Percentiles rank a stretch among this genome's conserved stretches.
Conservation (phyloP, 345 rosid species). For the Euphorbia tirucalli region DNA sequence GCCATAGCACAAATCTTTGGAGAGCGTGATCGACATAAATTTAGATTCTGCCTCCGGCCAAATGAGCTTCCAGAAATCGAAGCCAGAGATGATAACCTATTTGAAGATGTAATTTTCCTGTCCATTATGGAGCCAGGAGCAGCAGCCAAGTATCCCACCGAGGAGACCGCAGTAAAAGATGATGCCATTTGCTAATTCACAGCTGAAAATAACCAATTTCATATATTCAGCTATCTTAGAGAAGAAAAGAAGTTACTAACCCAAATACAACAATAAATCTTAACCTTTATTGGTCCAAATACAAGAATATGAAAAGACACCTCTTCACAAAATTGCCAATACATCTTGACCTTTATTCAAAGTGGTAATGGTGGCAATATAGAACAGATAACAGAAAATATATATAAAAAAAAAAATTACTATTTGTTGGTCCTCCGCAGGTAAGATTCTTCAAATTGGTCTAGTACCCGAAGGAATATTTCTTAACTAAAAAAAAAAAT, state of each 20-base stretch:
- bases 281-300: no score
- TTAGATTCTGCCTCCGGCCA: constrained; percentile 47
- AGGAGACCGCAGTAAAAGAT: constrained; percentile 68
- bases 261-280: neutral
- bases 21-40: constrained; percentile 41
- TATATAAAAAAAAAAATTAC: no score
- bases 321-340: no score
- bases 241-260: no score
- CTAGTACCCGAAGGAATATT: no score
- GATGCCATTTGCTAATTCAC: constrained; percentile 58
- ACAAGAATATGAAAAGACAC: no score
- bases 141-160: constrained; percentile 62
- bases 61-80: constrained; percentile 63
- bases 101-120: constrained; percentile 53
- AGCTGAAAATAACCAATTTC: neutral
- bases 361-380: no score
- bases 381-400: no score
- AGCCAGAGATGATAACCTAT: constrained; percentile 64
- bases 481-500: no score
- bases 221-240: neutral
- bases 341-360: no score
- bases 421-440: no score
- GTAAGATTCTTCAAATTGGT: no score
- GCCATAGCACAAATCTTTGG: constrained; percentile 69
- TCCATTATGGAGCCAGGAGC: constrained; percentile 45